Conservation (phyloP, 2,329 filamentous ascomycete genomes). For the Sporothrix curviconia region DNA sequence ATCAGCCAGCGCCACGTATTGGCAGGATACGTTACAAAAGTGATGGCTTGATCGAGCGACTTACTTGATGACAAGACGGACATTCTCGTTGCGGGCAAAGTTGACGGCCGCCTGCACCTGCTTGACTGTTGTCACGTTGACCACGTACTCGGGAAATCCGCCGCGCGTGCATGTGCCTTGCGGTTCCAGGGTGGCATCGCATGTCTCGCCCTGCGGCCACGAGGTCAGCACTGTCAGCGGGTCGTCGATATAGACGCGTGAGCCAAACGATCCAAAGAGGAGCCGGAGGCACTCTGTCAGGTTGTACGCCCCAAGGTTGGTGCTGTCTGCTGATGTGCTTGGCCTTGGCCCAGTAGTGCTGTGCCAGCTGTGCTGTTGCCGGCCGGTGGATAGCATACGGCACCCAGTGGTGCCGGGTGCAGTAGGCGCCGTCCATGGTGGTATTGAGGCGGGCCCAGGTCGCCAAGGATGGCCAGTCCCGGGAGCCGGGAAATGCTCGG, state of each 20-base stretch:
- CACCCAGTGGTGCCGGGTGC: slow-evolving; percentile 28
- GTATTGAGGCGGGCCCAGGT: slow-evolving; percentile 27
- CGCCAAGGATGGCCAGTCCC: slow-evolving; percentile 25
- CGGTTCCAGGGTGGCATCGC: slow-evolving; percentile 23
- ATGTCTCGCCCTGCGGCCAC: slow-evolving; percentile 33
- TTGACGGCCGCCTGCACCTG: slow-evolving; percentile 36
- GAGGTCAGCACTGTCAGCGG: slow-evolving; percentile 27
- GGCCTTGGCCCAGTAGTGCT: no score
- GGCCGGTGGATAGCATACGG: slow-evolving; percentile 29
- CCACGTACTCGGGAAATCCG: slow-evolving; percentile 33
- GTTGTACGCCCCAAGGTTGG: slow-evolving; percentile 22
- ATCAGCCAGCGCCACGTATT: no score
- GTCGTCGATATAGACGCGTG: slow-evolving; percentile 27
- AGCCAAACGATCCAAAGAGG: slow-evolving; percentile 21
- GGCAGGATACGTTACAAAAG: no score
- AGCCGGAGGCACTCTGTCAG: slow-evolving; percentile 26
- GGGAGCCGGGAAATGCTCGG: slow-evolving; percentile 27
- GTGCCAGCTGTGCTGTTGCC: slow-evolving; percentile 20
- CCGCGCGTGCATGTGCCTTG: slow-evolving; percentile 30
- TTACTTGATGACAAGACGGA: slow-evolving; percentile 33
- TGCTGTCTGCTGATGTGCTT: no score
- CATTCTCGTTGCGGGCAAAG: slow-evolving; percentile 34
- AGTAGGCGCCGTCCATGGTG: slow-evolving; percentile 28
- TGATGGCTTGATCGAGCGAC: not conserved
- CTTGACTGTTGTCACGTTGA: slow-evolving; percentile 31